Evolutionary conservation across 192 early-diverging fungal genomes (phyloP).

Genomic region (Umbelopsis sp.): DNA sequence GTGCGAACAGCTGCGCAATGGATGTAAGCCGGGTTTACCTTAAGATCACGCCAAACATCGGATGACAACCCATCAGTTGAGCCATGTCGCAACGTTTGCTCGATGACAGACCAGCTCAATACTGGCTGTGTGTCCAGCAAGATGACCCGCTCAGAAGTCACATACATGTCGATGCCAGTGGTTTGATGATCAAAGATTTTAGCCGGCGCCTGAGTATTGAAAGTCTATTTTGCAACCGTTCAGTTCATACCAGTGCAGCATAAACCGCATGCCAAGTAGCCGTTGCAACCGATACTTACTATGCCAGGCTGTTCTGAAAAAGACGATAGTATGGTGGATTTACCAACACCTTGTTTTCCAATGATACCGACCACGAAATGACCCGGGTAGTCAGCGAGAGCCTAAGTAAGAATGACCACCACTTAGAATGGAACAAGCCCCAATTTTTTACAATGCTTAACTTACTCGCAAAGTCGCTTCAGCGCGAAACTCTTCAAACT

Average conservation of each 20-base stretch:
- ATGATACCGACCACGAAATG: conserved; percentile 69
- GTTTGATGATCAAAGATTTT: conserved; percentile 43
- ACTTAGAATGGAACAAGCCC: background rate
- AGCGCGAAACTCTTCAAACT: background rate
- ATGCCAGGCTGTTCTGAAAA: conserved; percentile 44
- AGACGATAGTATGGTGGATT: conserved; percentile 61
- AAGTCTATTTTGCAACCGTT: background rate
- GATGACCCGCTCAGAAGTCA: conserved; percentile 65
- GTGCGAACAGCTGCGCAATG: background rate
- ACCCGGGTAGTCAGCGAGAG: conserved; percentile 64
- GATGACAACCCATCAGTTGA: conserved; percentile 41
- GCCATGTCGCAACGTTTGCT: conserved; percentile 43
- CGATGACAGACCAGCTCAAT: conserved; percentile 46
- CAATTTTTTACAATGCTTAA: background rate
- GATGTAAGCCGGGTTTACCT: conserved; percentile 9
- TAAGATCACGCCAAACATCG: conserved; percentile 49
- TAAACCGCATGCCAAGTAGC: background rate
- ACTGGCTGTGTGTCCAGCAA: conserved; percentile 67
- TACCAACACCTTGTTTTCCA: conserved; percentile 68
- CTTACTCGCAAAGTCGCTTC: background rate
- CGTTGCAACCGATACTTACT: background rate
- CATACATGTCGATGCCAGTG: conserved; percentile 62
- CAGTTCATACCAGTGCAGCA: background rate
- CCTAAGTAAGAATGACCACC: conserved; percentile 11
- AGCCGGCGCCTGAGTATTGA: background rate